These are phyloP conservation scores for Botrytis hyacinthi DNA, from an alignment of 2,329 filamentous ascomycete species.

Conservation along the genomic window DNA sequence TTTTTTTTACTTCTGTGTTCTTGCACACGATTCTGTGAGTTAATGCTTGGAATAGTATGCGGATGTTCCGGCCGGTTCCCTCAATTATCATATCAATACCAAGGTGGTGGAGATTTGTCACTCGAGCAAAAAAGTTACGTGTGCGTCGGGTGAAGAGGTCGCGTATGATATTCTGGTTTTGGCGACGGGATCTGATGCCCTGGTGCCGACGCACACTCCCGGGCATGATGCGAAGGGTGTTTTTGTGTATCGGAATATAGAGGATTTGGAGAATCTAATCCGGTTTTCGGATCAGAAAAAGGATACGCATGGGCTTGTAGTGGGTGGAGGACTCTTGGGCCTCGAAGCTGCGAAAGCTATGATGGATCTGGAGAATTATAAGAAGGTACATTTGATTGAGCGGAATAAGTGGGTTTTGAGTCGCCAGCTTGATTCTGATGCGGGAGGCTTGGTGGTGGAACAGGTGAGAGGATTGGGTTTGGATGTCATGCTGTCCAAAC, in stretches of 20 bases:
- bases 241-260: conserved; percentile 86
- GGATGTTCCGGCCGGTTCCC: conserved; percentile 53
- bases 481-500: conserved; percentile 74
- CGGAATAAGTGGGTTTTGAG: conserved; percentile 80
- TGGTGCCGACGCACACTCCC: conserved; percentile 66
- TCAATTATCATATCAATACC: conserved; percentile 75
- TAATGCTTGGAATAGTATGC: conserved; percentile 31
- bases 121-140: conserved; percentile 63
- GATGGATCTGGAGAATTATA: conserved; percentile 77
- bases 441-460: conserved; percentile 76
- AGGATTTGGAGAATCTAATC: conserved; percentile 76
- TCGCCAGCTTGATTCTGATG: conserved; percentile 78
- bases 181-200: conserved; percentile 81
- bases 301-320: conserved; percentile 69
- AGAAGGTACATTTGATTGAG: conserved; percentile 75
- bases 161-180: conserved; percentile 79
- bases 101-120: conserved; percentile 66
- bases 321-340: conserved; percentile 81
- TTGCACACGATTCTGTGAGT: not conserved
- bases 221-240: conserved; percentile 78
- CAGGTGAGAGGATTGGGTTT: conserved; percentile 76
- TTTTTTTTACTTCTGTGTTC: not conserved
- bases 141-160: conserved; percentile 66
- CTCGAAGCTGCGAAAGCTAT: conserved; percentile 90
- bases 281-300: conserved; percentile 65